Base-by-base conservation (phyloP, 1,139 yeast genomes). In the Saccharomyces pastorianus region DNA sequence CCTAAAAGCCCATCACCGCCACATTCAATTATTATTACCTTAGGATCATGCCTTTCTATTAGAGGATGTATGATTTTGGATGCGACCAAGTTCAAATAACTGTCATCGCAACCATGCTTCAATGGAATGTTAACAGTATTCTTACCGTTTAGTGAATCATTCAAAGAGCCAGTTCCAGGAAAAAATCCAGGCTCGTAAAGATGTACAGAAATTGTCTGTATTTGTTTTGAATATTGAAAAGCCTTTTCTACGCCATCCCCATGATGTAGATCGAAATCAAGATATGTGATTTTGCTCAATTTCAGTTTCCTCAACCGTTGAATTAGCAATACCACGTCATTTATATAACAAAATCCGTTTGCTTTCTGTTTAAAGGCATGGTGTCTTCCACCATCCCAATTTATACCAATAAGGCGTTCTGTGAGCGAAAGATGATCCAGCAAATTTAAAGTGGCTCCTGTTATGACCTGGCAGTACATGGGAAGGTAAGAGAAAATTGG, bases 301-400 rank as follows among this genome's bases (percentile, higher is more conserved):
- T 68, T 66, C 14, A 72, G 72, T 23, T 61, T 59, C 31, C 90
- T 69, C 9, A 86, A 57, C 53, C 69, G 68, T 49, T 73, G 69
- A 3, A 86, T 82, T 0, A 82, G 77, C 23, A 86, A 64, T 0
- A 81, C 83, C 6, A 83, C 76, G 64, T 86, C 95, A 61, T 86
- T 85, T 6, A 84, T 71, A 62, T 86, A 86, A 64, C 95, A 86
- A 63, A 84, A 86, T 4, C 95, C 95, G 13, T 86, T 76, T 1
- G 89, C 87, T 46, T 65, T 71, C 0, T 76, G 64, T 59, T 78
- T 78, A 46, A 70, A 72, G 6, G 85, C 83, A 67, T 86, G 95
- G 64, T 86, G 95, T 51, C 95, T 68, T 1, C 95, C 95, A 2
- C 95, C 95, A 61, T 81, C 81, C 91, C 91, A 86, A 62, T 85